These are phyloP conservation scores for Chytriomyces hyalinus DNA, from an alignment of 192 early-diverging fungal species.

Conservation along the genomic window DNA sequence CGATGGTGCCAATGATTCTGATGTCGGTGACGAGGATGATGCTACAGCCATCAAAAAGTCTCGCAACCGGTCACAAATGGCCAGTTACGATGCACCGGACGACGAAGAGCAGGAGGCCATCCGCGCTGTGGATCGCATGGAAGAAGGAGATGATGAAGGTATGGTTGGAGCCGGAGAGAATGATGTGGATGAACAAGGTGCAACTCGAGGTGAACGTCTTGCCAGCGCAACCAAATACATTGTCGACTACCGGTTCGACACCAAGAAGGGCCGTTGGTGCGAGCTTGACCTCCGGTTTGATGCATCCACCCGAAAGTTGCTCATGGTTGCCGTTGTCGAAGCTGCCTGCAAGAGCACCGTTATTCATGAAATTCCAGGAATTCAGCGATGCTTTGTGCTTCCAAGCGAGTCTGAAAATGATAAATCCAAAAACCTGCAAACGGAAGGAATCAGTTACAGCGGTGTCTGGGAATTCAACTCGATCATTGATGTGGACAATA, in stretches of 20 bases:
- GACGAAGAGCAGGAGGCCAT: slow-evolving; percentile 76
- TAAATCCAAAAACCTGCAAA: slow-evolving; percentile 73
- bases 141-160: slow-evolving; percentile 49
- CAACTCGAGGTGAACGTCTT: slow-evolving; percentile 63
- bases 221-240: slow-evolving; percentile 65
- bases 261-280: slow-evolving; percentile 69
- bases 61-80: slow-evolving; percentile 65
- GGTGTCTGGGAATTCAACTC: slow-evolving; percentile 84
- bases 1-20: slow-evolving; percentile 64
- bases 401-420: slow-evolving; percentile 81
- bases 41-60: slow-evolving; percentile 71
- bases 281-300: slow-evolving; percentile 88
- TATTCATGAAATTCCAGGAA: slow-evolving; percentile 85
- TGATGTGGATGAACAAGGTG: slow-evolving; percentile 42
- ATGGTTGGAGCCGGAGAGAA: slow-evolving; percentile 48
- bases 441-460: slow-evolving; percentile 89
- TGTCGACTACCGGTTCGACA: slow-evolving; percentile 74
- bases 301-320: slow-evolving; percentile 87
- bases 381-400: slow-evolving; percentile 79
- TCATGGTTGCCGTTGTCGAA: slow-evolving; percentile 91
- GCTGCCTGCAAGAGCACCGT: slow-evolving; percentile 73
- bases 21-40: slow-evolving; percentile 72
- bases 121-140: slow-evolving; percentile 18
- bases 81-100: slow-evolving; percentile 82
- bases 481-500: slow-evolving; percentile 80